A percentile compares a stretch with the other conserved stretches of the same genome.
Evolutionary conservation across 1,284 basidiomycete species (phyloP).

Genomic region (Neolentinus lepideus): DNA sequence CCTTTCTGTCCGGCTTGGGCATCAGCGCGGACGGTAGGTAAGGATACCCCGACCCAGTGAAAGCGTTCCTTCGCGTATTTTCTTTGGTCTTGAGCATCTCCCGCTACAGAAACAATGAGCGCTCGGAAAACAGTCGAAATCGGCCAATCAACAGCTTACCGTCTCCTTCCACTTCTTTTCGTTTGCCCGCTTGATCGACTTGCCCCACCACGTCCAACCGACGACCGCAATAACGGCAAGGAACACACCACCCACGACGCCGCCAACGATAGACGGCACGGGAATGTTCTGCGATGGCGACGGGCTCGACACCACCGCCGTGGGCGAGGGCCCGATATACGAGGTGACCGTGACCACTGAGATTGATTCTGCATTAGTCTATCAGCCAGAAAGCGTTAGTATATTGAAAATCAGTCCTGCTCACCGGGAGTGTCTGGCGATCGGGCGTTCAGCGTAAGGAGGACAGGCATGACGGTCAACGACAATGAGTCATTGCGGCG

Average conservation of each 20-base stretch:
- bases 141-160: constrained; percentile 22
- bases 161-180: constrained; percentile 28
- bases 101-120: constrained; percentile 12
- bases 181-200: constrained; percentile 30
- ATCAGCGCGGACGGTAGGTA: constrained; percentile 13
- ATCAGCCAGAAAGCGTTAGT: neutral
- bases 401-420: neutral
- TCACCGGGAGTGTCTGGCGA: neutral
- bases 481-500: neutral
- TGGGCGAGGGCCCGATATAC: constrained; percentile 10
- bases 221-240: constrained; percentile 36
- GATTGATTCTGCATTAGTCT: neutral
- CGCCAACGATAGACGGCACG: constrained; percentile 44
- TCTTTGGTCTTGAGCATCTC: constrained; percentile 24
- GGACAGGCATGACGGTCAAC: neutral
- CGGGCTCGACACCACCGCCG: neutral
- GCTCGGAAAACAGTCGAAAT: neutral
- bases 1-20: constrained; percentile 15
- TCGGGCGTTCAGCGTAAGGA: neutral
- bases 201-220: constrained; percentile 45
- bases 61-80: constrained; percentile 35
- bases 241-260: constrained; percentile 36
- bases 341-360: constrained; percentile 26
- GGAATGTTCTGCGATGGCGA: constrained; percentile 23
- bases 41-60: constrained; percentile 10